Evolutionary conservation across 257 asterid species (phyloP), one percentile per base, ranked within the genome.

Genomic region (Solanum tacnaense): DNA sequence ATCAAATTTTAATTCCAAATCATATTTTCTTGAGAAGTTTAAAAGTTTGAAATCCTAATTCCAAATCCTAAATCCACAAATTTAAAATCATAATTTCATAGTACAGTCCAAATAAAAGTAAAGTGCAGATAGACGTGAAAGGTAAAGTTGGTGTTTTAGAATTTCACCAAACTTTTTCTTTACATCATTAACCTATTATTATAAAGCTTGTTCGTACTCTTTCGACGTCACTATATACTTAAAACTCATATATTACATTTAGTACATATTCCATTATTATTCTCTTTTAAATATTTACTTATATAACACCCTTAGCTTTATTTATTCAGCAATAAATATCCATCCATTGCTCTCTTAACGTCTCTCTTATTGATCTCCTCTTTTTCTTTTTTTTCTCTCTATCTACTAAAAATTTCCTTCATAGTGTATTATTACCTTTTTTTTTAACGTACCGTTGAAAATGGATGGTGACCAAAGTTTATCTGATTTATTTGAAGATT

Each of bases 401-500:
- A 65, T 65, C 18, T 41, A 36, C 87, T 20, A 18, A 20, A 56
- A 56, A 20, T 46, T 16, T 85, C 62, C 62, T 71, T 67, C 87
- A 52, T 52, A 18, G 12, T 20, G 10, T 13, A 78, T 7, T 12
- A 78, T 25, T n/a, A 39, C 35, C 5, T 20, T 25, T 41, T 7
- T 7, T 41, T 7, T 20, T 0, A 15, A 52, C 62, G 29, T 5
- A 25, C 9, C 39, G 9, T 86, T 25, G 44, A 38, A 75, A 76
- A 87, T 87, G 89, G 86, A 56, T 10, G 78, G 86, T 65, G 86
- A 38, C 21, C 72, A 36, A 16, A 87, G 7, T 73, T 76, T 76
- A 38, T 87, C 89, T 74, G 78, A 62, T 79, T 62, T 87, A 13
- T 81, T 87, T 44, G 89, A 87, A 12, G 86, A 87, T 18, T 38